phyloP scores from a whole-genome alignment of 805 yeast species.

The Starmerella tilneyi region DNA sequence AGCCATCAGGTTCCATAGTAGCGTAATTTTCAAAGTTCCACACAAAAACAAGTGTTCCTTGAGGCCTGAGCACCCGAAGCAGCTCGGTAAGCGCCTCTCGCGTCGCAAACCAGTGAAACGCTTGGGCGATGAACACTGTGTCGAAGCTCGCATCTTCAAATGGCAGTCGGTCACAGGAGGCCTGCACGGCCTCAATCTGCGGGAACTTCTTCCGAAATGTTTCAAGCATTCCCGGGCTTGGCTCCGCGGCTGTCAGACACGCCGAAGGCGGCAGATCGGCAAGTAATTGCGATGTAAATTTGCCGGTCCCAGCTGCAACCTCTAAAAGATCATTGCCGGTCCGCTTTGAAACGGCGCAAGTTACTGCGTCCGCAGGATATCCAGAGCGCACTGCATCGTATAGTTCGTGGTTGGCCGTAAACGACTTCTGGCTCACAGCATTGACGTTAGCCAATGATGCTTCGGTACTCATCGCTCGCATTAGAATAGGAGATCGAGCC shows the following conservation, averaged over 20 bases:
- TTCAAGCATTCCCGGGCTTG: conserved; percentile 47
- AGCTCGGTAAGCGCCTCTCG: conserved; percentile 40
- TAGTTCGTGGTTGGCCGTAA: conserved; percentile 41
- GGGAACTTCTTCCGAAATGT: conserved; percentile 43
- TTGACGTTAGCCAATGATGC: conserved; percentile 19
- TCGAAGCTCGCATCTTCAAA: conserved; percentile 38
- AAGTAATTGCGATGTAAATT: conserved; percentile 42
- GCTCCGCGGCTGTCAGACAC: conserved; percentile 42
- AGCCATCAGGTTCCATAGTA: conserved; percentile 27
- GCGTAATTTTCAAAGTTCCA: conserved; percentile 47
- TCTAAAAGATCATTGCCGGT: conserved; percentile 35
- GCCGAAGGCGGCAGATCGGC: conserved; percentile 33
- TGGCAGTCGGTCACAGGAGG: conserved; percentile 42
- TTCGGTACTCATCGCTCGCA: neutral
- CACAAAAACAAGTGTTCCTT: conserved; percentile 44
- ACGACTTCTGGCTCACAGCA: conserved; percentile 39
- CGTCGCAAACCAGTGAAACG: conserved; percentile 60
- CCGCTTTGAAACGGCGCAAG: conserved; percentile 33
- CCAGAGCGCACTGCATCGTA: conserved; percentile 48
- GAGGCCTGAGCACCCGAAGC: conserved; percentile 41
- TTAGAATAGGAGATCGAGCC: neutral
- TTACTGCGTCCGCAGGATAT: conserved; percentile 37
- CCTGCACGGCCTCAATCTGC: conserved; percentile 31
- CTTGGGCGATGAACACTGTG: conserved; percentile 48
- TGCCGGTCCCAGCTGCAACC: conserved; percentile 56